A percentile compares a stretch with the other conserved stretches of the same genome.
Conservation (phyloP, 441 rosid genomes). For the Brassica hybrid region DNA sequence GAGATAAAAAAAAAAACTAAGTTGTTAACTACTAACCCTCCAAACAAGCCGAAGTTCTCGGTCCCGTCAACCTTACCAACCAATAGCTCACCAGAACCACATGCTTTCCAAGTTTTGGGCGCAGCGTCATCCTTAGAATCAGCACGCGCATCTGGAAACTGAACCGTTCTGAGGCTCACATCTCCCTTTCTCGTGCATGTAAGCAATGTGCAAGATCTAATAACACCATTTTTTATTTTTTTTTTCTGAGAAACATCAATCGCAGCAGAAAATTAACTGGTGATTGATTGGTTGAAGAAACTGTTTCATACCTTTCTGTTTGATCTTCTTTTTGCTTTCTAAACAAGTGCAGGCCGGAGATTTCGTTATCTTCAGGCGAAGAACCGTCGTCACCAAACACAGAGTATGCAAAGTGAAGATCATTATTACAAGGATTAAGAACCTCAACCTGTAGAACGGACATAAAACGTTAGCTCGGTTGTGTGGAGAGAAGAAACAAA, state of each 20-base stretch:
- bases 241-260: constrained; percentile 6
- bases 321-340: constrained; percentile 51
- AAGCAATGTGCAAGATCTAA: constrained; percentile 72
- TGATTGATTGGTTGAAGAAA: neutral
- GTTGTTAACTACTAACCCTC: constrained; percentile 70
- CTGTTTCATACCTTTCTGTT: constrained; percentile 47
- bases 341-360: constrained; percentile 74
- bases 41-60: constrained; percentile 78
- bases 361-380: constrained; percentile 55
- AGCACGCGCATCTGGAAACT: constrained; percentile 39
- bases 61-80: constrained; percentile 68
- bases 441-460: constrained; percentile 62
- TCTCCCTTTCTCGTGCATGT: constrained; percentile 78
- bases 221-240: constrained; percentile 6
- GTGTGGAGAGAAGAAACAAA: constrained; percentile 4
- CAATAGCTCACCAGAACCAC: constrained; percentile 60
- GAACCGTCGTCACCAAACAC: constrained; percentile 40
- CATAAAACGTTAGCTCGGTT: constrained; percentile 2
- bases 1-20: neutral
- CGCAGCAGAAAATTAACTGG: neutral
- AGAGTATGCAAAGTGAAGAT: constrained; percentile 51
- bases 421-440: constrained; percentile 75
- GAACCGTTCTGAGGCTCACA: constrained; percentile 59
- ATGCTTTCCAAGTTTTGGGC: constrained; percentile 64
- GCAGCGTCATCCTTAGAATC: constrained; percentile 44